Conservation (phyloP, 352 stramenopile species). For the Pythium monospermum region DNA sequence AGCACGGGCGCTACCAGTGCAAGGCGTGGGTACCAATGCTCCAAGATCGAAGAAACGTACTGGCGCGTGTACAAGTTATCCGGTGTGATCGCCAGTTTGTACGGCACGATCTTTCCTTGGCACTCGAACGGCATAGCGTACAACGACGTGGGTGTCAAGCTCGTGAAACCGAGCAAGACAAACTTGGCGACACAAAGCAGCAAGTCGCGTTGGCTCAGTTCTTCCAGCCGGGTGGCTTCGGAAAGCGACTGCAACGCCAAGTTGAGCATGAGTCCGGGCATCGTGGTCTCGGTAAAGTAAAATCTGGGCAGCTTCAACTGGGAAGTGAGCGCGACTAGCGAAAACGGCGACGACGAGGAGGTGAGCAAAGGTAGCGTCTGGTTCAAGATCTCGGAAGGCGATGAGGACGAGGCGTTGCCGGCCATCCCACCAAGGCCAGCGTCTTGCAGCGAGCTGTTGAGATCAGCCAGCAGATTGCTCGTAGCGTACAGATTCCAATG, state of each 20-base stretch:
- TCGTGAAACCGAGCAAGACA: slow-evolving; percentile 45
- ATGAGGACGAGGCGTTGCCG: background rate
- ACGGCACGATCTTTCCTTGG: slow-evolving; percentile 48
- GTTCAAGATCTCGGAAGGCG: slow-evolving; percentile 12
- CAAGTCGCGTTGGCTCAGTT: slow-evolving; percentile 33
- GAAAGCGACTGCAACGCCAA: slow-evolving; percentile 40
- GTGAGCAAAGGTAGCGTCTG: slow-evolving; percentile 15
- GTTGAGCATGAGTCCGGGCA: slow-evolving; percentile 53
- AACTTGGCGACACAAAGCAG: slow-evolving; percentile 45
- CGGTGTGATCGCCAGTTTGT: slow-evolving; percentile 69
- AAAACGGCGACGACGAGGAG: slow-evolving; percentile 12
- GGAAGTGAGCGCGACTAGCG: slow-evolving; percentile 24
- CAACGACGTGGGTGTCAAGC: slow-evolving; percentile 23
- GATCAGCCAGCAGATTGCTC: slow-evolving; percentile 20
- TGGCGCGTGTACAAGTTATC: slow-evolving; percentile 62
- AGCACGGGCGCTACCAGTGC: slow-evolving; percentile 30
- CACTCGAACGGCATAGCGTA: slow-evolving; percentile 47
- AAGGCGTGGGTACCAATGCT: slow-evolving; percentile 58
- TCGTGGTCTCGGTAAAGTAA: slow-evolving; percentile 64
- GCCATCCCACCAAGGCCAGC: background rate
- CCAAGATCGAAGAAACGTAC: slow-evolving; percentile 44
- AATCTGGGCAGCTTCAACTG: slow-evolving; percentile 42
- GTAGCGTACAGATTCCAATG: slow-evolving; percentile 41
- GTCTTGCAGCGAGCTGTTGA: slow-evolving; percentile 17
- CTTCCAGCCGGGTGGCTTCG: slow-evolving; percentile 39